Conservation (phyloP, 2,329 filamentous ascomycete genomes). For the Didymella sp. region DNA sequence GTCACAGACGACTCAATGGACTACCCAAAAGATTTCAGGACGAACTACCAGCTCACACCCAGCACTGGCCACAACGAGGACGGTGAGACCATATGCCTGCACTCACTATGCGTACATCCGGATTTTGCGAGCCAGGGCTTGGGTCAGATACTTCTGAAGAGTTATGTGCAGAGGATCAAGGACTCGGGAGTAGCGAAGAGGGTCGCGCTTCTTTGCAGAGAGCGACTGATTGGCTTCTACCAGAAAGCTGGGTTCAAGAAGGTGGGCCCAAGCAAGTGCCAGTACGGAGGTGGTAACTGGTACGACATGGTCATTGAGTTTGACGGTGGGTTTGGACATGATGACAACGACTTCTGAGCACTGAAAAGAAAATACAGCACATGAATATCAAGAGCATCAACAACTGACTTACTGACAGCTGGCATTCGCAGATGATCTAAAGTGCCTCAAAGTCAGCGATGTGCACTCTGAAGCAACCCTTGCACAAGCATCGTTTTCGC, state of each 20-base stretch:
- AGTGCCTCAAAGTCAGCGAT: too few relatives aligned
- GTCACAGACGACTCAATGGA: constrained; percentile 81
- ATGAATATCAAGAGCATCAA: neutral
- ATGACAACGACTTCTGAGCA: constrained; percentile 20
- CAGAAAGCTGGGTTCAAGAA: constrained; percentile 74
- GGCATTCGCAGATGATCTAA: too few relatives aligned
- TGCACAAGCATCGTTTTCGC: too few relatives aligned
- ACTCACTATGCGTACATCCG: constrained; percentile 81
- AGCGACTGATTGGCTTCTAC: constrained; percentile 77
- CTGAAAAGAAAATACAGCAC: neutral
- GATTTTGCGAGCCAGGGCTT: constrained; percentile 76
- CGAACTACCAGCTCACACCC: constrained; percentile 45
- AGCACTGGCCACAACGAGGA: constrained; percentile 72
- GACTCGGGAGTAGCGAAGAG: constrained; percentile 73
- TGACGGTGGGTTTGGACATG: constrained; percentile 20
- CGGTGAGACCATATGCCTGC: constrained; percentile 78
- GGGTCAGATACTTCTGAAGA: constrained; percentile 74
- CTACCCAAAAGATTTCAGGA: constrained; percentile 71
- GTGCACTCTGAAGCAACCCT: too few relatives aligned
- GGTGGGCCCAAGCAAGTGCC: constrained; percentile 70
- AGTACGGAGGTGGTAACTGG: constrained; percentile 83
- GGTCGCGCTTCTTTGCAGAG: constrained; percentile 78
- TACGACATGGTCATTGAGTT: constrained; percentile 72
- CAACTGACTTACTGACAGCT: too few relatives aligned
- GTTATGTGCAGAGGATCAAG: constrained; percentile 79